phyloP scores from a whole-genome alignment of 345 rosid genomes.

The Trapa bicornis region DNA sequence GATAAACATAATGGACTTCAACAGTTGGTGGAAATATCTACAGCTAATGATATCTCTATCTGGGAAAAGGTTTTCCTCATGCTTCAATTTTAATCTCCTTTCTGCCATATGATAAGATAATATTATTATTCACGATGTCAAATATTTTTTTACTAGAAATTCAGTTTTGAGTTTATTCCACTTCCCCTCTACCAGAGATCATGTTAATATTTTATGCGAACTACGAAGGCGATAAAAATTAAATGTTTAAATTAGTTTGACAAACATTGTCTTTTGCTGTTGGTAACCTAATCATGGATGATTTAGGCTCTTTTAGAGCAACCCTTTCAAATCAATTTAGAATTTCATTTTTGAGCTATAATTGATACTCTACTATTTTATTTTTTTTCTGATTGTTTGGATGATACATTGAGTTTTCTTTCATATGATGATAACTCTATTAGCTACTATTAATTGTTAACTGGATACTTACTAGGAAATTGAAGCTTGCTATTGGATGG shows the following conservation, averaged over 20 bases:
- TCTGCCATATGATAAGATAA: background rate
- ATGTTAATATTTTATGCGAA: background rate
- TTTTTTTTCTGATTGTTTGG: background rate
- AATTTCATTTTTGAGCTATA: background rate
- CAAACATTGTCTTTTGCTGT: background rate
- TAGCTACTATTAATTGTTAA: background rate
- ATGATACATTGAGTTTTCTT: background rate
- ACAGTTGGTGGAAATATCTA: slow-evolving; percentile 67
- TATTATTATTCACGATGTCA: background rate
- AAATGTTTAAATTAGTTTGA: background rate
- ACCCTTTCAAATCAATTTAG: background rate
- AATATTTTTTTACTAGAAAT: background rate
- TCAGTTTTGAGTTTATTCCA: background rate
- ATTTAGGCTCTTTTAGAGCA: background rate
- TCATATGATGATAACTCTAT: background rate
- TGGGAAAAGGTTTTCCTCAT: slow-evolving; percentile 53
- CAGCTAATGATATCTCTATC: slow-evolving; percentile 55
- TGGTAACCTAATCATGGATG: background rate
- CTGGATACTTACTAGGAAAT: background rate
- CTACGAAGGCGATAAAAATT: background rate
- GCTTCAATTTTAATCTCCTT: background rate
- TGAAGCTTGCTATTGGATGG: background rate
- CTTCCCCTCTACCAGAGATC: background rate
- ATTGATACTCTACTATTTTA: background rate
- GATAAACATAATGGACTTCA: slow-evolving; percentile 69